Evolutionary conservation across 305 asterid species (phyloP).

Genomic region (Solanum hybrid): DNA sequence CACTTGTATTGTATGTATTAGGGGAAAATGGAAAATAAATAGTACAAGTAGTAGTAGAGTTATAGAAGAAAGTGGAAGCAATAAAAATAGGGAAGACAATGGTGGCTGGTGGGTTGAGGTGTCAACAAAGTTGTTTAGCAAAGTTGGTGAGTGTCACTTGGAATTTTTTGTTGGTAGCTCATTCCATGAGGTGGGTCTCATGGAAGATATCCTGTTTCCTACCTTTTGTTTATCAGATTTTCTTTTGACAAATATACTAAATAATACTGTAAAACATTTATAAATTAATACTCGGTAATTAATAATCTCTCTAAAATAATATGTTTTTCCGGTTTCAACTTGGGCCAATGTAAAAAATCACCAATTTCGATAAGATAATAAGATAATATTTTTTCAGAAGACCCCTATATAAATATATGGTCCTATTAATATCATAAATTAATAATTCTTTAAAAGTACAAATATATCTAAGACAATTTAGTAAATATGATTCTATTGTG

Average conservation of each 20-base stretch:
- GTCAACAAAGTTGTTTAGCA: slow-evolving; percentile 26
- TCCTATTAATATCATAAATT: too few species aligned
- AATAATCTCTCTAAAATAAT: too few species aligned
- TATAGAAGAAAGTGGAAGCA: neutral
- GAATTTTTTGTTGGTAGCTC: neutral
- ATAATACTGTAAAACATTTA: too few species aligned
- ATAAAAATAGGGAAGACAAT: slow-evolving; percentile 8
- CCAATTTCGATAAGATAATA: too few species aligned
- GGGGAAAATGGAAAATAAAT: neutral
- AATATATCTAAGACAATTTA: too few species aligned
- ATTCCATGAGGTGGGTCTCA: neutral
- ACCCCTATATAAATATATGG: too few species aligned
- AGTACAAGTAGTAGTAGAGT: neutral
- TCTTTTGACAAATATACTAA: neutral
- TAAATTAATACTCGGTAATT: too few species aligned
- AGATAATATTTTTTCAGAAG: too few species aligned
- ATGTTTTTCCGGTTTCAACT: too few species aligned
- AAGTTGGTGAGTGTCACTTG: slow-evolving; percentile 24
- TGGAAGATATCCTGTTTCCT: neutral
- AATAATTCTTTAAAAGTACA: too few species aligned
- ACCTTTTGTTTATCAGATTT: neutral
- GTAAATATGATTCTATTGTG: too few species aligned
- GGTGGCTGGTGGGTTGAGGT: slow-evolving; percentile 24
- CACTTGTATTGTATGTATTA: neutral
- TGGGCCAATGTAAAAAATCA: too few species aligned